Conservation (phyloP, 805 yeast genomes). For the Spathaspora girioi region DNA sequence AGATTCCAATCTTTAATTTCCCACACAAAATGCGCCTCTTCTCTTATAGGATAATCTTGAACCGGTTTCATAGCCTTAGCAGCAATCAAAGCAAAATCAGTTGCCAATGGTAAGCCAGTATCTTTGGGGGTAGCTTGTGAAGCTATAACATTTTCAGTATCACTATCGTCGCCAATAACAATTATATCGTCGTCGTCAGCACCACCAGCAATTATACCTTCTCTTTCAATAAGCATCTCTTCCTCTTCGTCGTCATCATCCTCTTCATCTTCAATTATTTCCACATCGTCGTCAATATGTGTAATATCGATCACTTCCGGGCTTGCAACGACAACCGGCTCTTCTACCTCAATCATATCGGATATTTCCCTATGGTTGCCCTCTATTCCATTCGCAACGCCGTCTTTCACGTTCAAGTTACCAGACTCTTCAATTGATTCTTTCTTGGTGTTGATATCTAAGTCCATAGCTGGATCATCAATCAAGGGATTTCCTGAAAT, state of each 20-base stretch:
- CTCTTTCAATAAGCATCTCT: slow-evolving; percentile 3
- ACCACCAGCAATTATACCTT: slow-evolving; percentile 1
- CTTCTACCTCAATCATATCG: slow-evolving; percentile 3
- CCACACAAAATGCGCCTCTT: slow-evolving; percentile 43
- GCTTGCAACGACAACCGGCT: not conserved
- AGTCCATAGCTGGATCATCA: not conserved
- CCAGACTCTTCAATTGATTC: not conserved
- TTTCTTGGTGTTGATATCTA: not conserved
- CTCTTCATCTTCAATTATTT: slow-evolving; percentile 13
- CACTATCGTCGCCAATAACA: slow-evolving; percentile 6
- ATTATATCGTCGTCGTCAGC: slow-evolving; percentile 9
- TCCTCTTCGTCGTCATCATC: slow-evolving; percentile 15
- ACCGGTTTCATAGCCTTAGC: slow-evolving; percentile 33
- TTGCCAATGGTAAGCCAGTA: slow-evolving; percentile 17
- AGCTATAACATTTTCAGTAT: not conserved
- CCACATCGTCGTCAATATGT: slow-evolving; percentile 7
- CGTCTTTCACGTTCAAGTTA: not conserved
- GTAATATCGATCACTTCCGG: slow-evolving; percentile 10
- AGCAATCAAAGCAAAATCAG: slow-evolving; percentile 26
- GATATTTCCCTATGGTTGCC: not conserved
- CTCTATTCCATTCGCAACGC: slow-evolving; percentile 1
- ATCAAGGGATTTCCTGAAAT: slow-evolving; percentile 1
- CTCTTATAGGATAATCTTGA: slow-evolving; percentile 37
- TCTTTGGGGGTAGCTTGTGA: not conserved
- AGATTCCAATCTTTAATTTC: slow-evolving; percentile 45